Conservation (phyloP, 306 rosid species). For the Cicer arietinum region DNA sequence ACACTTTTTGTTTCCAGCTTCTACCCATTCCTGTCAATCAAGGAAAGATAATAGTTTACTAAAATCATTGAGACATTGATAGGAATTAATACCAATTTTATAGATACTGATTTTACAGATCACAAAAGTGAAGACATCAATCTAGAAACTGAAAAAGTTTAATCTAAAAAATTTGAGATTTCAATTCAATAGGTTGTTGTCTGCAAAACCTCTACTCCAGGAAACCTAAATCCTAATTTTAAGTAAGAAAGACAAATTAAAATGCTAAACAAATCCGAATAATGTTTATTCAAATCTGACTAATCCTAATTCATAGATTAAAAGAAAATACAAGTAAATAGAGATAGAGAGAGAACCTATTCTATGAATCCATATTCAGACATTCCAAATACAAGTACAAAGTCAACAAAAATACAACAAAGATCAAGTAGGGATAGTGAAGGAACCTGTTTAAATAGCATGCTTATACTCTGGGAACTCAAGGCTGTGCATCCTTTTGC, state of each 20-base stretch:
- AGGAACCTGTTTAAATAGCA: constrained; percentile 26
- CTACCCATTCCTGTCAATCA: constrained; percentile 6
- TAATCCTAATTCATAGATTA: not conserved
- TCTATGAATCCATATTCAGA: no score
- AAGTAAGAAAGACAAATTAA: not conserved
- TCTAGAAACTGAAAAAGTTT: not conserved
- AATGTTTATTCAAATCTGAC: not conserved
- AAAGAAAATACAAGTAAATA: not conserved
- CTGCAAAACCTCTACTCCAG: not conserved
- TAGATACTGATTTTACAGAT: not conserved
- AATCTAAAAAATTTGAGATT: not conserved
- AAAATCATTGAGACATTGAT: not conserved
- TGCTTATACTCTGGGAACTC: not conserved
- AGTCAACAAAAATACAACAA: no score
- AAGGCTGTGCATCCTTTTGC: not conserved
- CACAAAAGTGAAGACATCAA: not conserved
- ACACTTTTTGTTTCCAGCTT: not conserved
- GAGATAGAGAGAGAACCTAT: not conserved
- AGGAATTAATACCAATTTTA: not conserved
- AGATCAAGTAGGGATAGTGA: not conserved
- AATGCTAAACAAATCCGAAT: not conserved
- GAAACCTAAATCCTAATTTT: not conserved
- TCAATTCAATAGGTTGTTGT: not conserved
- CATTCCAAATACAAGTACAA: no score
- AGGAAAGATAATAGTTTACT: not conserved